These are phyloP conservation scores for Pestalotiopsis sp. DNA, from an alignment of 2,329 filamentous ascomycete species.

Conservation along the genomic window DNA sequence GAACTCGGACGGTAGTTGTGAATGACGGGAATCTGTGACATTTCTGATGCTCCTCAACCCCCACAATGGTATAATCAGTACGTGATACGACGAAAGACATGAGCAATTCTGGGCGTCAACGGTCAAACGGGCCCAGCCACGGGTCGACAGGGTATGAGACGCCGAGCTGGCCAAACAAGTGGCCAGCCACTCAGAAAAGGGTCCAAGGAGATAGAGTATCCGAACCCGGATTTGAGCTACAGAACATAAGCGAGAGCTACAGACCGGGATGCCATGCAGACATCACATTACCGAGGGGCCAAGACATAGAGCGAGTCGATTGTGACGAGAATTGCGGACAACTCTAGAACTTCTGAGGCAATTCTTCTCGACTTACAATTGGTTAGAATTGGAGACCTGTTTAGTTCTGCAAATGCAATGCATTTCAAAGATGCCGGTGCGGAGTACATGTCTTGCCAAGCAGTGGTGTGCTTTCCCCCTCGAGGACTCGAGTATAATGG, in stretches of 20 bases:
- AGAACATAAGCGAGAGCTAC: neutral
- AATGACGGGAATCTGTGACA: neutral
- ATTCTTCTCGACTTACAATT: neutral
- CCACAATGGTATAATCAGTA: neutral
- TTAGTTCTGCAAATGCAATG: neutral
- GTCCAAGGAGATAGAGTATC: neutral
- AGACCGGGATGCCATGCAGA: neutral
- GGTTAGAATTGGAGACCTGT: neutral
- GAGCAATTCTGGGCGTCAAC: neutral
- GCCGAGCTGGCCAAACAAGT: neutral
- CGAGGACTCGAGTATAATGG: neutral
- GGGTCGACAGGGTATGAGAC: neutral
- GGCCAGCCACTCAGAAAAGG: neutral
- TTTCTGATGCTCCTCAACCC: neutral
- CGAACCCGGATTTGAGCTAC: neutral
- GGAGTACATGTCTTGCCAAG: neutral
- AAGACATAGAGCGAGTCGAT: neutral
- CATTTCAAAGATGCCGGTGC: neutral
- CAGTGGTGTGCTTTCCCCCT: neutral
- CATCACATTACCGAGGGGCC: neutral
- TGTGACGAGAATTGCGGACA: neutral
- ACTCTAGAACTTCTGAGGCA: neutral
- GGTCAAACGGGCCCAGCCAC: neutral
- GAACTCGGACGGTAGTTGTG: neutral
- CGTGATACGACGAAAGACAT: neutral